phyloP scores from a whole-genome alignment of 1,284 basidiomycete species.

The Irpex sp. region DNA sequence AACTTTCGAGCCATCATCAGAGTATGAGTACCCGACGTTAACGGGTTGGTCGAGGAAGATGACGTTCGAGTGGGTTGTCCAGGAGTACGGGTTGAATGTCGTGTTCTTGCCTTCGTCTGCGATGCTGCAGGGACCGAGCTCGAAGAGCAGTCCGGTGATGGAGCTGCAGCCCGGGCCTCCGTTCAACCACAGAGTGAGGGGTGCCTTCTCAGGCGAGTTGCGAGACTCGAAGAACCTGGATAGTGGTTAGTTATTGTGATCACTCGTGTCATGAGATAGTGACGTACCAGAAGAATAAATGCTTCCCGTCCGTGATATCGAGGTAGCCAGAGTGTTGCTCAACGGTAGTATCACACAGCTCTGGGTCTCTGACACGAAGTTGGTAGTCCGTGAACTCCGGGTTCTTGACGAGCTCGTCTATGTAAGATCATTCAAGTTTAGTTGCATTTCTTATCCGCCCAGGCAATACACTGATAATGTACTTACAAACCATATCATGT shows the following conservation, averaged over 20 bases:
- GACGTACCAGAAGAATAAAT: constrained; percentile 79
- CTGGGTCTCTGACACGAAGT: constrained; percentile 70
- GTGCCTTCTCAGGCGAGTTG: constrained; percentile 65
- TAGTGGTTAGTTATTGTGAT: neutral
- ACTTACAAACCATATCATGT: constrained; percentile 56
- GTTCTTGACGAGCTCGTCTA: constrained; percentile 74
- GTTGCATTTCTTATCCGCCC: no score
- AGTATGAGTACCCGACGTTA: constrained; percentile 87
- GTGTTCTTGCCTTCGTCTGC: constrained; percentile 63
- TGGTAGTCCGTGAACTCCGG: constrained; percentile 65
- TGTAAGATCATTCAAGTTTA: neutral
- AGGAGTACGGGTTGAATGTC: constrained; percentile 54
- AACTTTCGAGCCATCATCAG: constrained; percentile 65
- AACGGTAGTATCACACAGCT: constrained; percentile 77
- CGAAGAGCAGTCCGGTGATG: constrained; percentile 75
- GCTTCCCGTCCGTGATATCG: constrained; percentile 80
- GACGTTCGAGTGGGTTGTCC: constrained; percentile 38
- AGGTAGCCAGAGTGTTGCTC: constrained; percentile 89
- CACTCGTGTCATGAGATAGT: constrained; percentile 19
- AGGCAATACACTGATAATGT: neutral
- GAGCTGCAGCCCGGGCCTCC: constrained; percentile 78
- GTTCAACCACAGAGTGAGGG: constrained; percentile 86
- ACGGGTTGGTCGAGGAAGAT: constrained; percentile 87
- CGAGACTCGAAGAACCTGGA: constrained; percentile 83
- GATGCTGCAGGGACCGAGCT: constrained; percentile 83